Percentiles rank a stretch among this genome's conserved stretches.
Conservation (phyloP, 2,329 filamentous ascomycete species). For the Trichothecium sympodiale region DNA sequence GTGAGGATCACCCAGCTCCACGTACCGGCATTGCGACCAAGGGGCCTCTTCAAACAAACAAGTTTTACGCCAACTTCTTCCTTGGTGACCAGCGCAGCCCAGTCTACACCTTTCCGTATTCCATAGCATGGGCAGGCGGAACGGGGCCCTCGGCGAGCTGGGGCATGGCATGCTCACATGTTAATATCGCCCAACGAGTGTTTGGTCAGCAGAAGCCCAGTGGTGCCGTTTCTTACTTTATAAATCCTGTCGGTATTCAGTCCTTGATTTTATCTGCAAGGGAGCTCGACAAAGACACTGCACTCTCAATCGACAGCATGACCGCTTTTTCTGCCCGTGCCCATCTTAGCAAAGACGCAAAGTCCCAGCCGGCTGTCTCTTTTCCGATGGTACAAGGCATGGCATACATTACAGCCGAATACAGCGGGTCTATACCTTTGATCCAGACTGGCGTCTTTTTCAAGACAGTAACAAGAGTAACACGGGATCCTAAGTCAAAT, state of each 20-base stretch:
- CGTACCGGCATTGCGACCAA: conserved; percentile 36
- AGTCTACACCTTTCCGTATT: conserved; percentile 68
- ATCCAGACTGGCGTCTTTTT: conserved; percentile 70
- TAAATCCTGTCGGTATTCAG: conserved; percentile 73
- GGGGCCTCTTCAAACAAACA: conserved; percentile 59
- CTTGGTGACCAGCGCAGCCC: conserved; percentile 59
- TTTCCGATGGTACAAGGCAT: conserved; percentile 86
- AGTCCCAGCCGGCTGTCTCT: conserved; percentile 49
- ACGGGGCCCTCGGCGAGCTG: conserved; percentile 53
- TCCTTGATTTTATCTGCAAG: conserved; percentile 69
- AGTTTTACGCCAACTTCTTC: conserved; percentile 74
- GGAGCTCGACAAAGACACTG: conserved; percentile 55
- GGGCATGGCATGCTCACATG: conserved; percentile 69
- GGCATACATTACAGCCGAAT: conserved; percentile 73
- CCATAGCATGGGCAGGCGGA: conserved; percentile 56
- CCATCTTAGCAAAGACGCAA: conserved; percentile 47
- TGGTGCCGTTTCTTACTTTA: conserved; percentile 58
- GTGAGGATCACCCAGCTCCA: conserved; percentile 47
- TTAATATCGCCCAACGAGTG: conserved; percentile 54
- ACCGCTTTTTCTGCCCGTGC: conserved; percentile 54
- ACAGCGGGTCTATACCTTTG: conserved; percentile 56
- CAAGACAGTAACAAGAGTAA: conserved; percentile 48
- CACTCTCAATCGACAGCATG: conserved; percentile 39
- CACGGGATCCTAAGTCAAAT: conserved; percentile 45
- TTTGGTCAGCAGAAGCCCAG: conserved; percentile 48